phyloP scores from a whole-genome alignment of 2,329 filamentous ascomycete genomes.

The Cladosporium sp. region DNA sequence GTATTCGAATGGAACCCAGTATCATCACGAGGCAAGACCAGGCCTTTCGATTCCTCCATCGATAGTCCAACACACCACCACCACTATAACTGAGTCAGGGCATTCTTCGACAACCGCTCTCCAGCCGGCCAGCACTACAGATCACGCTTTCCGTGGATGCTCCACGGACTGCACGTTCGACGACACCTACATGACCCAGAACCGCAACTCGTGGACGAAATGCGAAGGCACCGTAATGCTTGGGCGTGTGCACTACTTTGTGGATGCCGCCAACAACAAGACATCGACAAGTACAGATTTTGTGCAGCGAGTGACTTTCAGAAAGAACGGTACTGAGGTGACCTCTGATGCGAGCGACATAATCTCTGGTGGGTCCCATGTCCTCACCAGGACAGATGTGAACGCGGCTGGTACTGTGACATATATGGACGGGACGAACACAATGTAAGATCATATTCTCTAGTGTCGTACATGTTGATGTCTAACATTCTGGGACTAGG shows the following conservation, averaged over 20 bases:
- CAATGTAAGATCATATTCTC: background rate
- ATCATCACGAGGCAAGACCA: background rate
- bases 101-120: background rate
- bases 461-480: background rate
- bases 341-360: background rate
- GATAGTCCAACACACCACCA: background rate
- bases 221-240: background rate
- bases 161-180: background rate
- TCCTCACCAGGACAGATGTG: constrained; percentile 16
- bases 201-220: background rate
- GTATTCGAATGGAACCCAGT: background rate
- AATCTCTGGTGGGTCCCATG: background rate
- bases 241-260: background rate
- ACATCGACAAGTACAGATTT: background rate
- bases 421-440: background rate
- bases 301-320: constrained; percentile 1
- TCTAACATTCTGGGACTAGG: background rate
- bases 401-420: constrained; percentile 17
- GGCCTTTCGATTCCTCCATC: background rate
- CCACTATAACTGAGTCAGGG: background rate
- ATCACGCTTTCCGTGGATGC: background rate
- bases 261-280: background rate
- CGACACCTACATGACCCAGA: background rate
- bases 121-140: background rate
- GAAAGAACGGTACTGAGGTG: background rate